These are phyloP conservation scores for Trichoderma citrinoviride DNA, from an alignment of 2,329 filamentous ascomycete species.

Conservation along the genomic window DNA sequence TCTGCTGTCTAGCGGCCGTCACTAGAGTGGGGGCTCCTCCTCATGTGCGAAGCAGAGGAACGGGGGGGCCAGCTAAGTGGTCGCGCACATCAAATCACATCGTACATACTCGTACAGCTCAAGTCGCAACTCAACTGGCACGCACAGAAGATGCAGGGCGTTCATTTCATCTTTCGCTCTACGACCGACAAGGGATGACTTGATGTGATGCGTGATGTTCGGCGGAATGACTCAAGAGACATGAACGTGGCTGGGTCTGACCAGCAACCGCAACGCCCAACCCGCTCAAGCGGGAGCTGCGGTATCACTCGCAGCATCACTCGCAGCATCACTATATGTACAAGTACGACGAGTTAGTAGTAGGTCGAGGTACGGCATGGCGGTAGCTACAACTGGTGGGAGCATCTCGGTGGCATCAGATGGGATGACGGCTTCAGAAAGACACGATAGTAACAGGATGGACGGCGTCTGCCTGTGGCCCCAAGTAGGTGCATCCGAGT, in stretches of 20 bases:
- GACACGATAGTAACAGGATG: too few relatives aligned
- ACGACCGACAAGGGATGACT: too few relatives aligned
- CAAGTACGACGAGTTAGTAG: too few relatives aligned
- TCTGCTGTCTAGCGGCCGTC: background rate
- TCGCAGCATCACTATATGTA: too few relatives aligned
- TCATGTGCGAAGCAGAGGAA: background rate
- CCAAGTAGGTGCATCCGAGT: background rate
- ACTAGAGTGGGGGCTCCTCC: background rate
- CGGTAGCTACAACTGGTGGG: background rate
- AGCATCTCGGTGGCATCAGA: background rate
- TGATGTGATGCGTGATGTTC: too few relatives aligned
- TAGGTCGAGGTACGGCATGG: too few relatives aligned
- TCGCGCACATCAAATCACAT: background rate
- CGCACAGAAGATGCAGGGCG: background rate
- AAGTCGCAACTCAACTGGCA: background rate
- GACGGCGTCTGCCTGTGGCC: background rate
- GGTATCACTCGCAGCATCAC: background rate
- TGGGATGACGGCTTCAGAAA: too few relatives aligned
- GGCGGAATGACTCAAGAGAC: background rate
- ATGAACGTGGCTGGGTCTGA: background rate
- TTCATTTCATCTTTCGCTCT: too few relatives aligned
- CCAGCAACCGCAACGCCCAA: background rate
- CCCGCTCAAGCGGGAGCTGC: background rate
- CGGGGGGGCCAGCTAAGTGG: background rate
- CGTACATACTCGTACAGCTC: too few relatives aligned